Evolutionary conservation across 441 rosid genomes (phyloP).

Genomic region (Jatropha multifida): DNA sequence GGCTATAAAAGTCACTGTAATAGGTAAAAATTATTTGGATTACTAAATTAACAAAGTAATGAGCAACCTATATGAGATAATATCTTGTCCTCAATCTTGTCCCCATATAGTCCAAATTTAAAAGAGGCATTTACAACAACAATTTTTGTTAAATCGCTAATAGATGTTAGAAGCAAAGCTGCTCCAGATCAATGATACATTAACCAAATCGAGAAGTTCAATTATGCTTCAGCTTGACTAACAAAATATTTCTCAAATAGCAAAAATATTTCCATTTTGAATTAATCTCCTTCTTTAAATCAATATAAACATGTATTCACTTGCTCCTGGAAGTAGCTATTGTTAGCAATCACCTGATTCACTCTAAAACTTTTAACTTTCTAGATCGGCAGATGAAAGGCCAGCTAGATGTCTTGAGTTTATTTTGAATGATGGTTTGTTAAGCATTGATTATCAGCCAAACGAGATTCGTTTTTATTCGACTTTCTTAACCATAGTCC

Average conservation of each 20-base stretch:
- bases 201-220: background rate
- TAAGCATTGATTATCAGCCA: background rate
- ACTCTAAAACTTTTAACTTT: background rate
- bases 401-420: background rate
- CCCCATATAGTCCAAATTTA: background rate
- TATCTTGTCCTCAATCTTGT: background rate
- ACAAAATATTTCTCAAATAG: background rate
- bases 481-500: background rate
- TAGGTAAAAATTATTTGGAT: too few relatives aligned
- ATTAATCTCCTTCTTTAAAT: background rate
- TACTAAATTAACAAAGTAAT: too few relatives aligned
- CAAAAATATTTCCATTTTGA: background rate
- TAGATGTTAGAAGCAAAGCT: background rate
- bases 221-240: background rate
- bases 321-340: background rate
- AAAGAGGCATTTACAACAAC: background rate
- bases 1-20: background rate
- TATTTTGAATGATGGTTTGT: background rate
- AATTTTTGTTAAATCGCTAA: background rate
- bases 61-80: too few relatives aligned
- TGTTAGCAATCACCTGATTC: background rate
- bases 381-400: background rate
- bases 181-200: background rate
- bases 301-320: background rate
- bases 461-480: background rate